A percentile compares a stretch with the other conserved stretches of the same genome.
phyloP scores from a whole-genome alignment of 2,329 filamentous ascomycete species.

The Verticillium isaacii region DNA sequence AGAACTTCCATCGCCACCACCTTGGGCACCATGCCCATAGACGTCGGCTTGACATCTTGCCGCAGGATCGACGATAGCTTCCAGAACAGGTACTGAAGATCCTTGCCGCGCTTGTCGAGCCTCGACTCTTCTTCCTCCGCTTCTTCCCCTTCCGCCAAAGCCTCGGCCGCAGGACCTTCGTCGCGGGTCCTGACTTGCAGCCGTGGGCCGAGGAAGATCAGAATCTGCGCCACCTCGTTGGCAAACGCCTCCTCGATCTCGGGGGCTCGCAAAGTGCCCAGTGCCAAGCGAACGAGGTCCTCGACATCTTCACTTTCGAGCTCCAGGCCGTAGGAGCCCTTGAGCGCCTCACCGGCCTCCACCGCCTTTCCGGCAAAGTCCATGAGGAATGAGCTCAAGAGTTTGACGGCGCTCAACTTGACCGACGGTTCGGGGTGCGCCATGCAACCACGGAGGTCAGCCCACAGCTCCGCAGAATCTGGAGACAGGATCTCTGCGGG shows the following conservation, averaged over 20 bases:
- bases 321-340: conserved; percentile 65
- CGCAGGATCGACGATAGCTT: conserved; percentile 76
- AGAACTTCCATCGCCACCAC: conserved; percentile 71
- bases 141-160: conserved; percentile 36
- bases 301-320: conserved; percentile 61
- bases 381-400: conserved; percentile 73
- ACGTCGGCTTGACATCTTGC: conserved; percentile 63
- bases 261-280: conserved; percentile 54
- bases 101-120: conserved; percentile 20
- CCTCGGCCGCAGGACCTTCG: conserved; percentile 31
- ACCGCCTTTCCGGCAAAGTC: conserved; percentile 65
- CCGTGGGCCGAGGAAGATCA: conserved; percentile 71
- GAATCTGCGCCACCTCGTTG: conserved; percentile 71
- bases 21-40: conserved; percentile 66
- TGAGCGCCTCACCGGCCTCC: conserved; percentile 54
- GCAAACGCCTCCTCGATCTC: conserved; percentile 69
- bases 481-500: conserved; percentile 59
- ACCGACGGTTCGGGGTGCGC: conserved; percentile 69
- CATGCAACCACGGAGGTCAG: conserved; percentile 60
- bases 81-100: conserved; percentile 70
- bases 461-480: conserved; percentile 65
- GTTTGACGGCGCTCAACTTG: conserved; percentile 69
- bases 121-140: conserved; percentile 26
- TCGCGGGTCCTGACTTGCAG: conserved; percentile 27
- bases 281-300: conserved; percentile 46